Conservation (phyloP, 1,284 basidiomycete genomes). For the Malassezia pachydermatis region DNA sequence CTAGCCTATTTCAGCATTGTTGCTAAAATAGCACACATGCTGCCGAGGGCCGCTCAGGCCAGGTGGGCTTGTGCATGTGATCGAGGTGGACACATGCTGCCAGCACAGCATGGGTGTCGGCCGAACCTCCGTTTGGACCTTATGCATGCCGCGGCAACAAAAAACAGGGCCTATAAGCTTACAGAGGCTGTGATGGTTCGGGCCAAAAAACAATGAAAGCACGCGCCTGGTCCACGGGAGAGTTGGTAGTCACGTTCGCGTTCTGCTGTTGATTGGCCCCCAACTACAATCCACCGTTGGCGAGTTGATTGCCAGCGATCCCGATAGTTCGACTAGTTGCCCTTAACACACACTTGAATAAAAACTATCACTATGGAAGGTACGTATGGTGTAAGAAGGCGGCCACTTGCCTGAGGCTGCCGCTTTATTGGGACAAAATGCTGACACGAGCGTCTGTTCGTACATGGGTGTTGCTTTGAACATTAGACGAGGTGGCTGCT, state of each 20-base stretch:
- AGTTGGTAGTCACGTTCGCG: too few relatives aligned
- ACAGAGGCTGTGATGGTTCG: not conserved
- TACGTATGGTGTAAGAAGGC: not conserved
- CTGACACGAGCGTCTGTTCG: not conserved
- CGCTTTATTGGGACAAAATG: not conserved
- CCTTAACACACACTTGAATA: constrained; percentile 1
- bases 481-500: constrained; percentile 47
- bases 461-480: not conserved
- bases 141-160: not conserved
- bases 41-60: too few relatives aligned
- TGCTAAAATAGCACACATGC: too few relatives aligned
- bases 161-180: not conserved
- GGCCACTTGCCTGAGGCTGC: not conserved
- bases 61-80: not conserved
- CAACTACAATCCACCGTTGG: not conserved
- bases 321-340: not conserved
- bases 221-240: too few relatives aligned
- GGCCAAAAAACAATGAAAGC: not conserved
- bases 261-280: constrained; percentile 11
- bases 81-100: not conserved
- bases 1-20: too few relatives aligned
- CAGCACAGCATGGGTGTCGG: not conserved
- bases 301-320: constrained; percentile 5
- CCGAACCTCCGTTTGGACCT: not conserved
- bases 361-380: constrained; percentile 16